Conservation (phyloP, 106 monocot species). For the Apostasia ramifera region DNA sequence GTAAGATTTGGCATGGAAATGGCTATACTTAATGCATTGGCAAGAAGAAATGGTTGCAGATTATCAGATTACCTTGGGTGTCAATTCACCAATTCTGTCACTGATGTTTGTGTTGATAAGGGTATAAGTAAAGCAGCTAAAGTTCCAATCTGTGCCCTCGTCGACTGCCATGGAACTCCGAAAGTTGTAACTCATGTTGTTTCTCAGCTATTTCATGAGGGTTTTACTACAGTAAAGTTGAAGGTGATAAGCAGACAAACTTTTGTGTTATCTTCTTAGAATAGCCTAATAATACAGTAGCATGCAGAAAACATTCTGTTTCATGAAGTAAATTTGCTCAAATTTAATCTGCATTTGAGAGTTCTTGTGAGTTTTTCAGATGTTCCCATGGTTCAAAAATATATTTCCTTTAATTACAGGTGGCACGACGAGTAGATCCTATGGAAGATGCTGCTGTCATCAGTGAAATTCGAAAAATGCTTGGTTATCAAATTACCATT, state of each 20-base stretch:
- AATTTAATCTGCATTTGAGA: background rate
- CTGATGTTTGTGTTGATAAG: background rate
- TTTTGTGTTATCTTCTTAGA: background rate
- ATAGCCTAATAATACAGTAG: background rate
- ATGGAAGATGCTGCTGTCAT: slow-evolving; percentile 72
- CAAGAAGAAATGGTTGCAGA: slow-evolving; percentile 28
- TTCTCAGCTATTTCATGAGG: slow-evolving; percentile 61
- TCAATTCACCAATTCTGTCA: background rate
- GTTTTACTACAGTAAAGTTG: slow-evolving; percentile 77
- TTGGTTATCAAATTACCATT: slow-evolving; percentile 65
- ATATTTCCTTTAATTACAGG: slow-evolving; percentile 29
- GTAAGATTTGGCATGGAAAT: slow-evolving; percentile 90
- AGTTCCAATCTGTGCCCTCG: slow-evolving; percentile 73
- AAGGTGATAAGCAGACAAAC: slow-evolving; percentile 38
- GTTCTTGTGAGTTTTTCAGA: background rate
- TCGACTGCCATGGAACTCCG: slow-evolving; percentile 71
- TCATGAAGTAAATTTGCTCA: background rate
- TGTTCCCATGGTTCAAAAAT: background rate
- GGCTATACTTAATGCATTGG: slow-evolving; percentile 79
- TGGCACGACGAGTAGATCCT: slow-evolving; percentile 73
- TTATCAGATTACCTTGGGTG: slow-evolving; percentile 35
- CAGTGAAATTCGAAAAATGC: slow-evolving; percentile 51
- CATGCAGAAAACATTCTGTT: background rate
- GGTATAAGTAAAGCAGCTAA: slow-evolving; percentile 13
- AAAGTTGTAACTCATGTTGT: slow-evolving; percentile 63